phyloP scores from a whole-genome alignment of 2,329 filamentous ascomycete species.

The Lachnellula hyalina region DNA sequence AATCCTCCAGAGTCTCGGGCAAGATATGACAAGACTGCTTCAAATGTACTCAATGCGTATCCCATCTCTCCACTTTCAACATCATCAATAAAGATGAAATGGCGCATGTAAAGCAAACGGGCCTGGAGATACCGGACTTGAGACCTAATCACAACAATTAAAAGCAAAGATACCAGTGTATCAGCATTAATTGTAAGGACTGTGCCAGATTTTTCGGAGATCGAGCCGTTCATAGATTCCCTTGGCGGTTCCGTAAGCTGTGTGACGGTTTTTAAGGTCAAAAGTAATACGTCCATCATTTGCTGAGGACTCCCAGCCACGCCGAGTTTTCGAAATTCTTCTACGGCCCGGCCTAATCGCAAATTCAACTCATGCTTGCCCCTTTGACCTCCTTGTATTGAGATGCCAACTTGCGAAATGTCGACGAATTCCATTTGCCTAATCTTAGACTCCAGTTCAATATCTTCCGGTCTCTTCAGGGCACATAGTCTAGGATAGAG shows the following conservation, averaged over 20 bases:
- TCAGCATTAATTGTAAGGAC: conserved; percentile 71
- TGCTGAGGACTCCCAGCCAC: conserved; percentile 43
- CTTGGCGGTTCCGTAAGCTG: conserved; percentile 51
- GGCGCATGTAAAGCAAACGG: conserved; percentile 86
- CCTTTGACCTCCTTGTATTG: conserved; percentile 69
- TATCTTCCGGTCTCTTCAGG: conserved; percentile 74
- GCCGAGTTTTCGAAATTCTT: conserved; percentile 88
- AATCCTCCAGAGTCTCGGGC: conserved; percentile 75
- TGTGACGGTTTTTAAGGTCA: conserved; percentile 71
- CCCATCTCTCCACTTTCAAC: conserved; percentile 95
- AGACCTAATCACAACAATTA: conserved; percentile 89
- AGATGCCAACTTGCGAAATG: conserved; percentile 88
- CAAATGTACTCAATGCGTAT: conserved; percentile 92
- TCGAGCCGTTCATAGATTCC: conserved; percentile 22
- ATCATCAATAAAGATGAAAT: conserved; percentile 97
- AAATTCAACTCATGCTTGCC: conserved; percentile 78
- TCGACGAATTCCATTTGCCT: conserved; percentile 91
- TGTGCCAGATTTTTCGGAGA: conserved; percentile 37
- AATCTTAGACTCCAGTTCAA: conserved; percentile 83
- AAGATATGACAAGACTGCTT: conserved; percentile 87
- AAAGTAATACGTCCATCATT: conserved; percentile 34
- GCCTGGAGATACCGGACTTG: conserved; percentile 85
- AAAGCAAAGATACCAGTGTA: conserved; percentile 81
- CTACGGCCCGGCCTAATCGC: conserved; percentile 71
- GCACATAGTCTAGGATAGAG: conserved; percentile 78